phyloP scores from a whole-genome alignment of 2,329 filamentous ascomycete genomes.

The Fusarium palustre region DNA sequence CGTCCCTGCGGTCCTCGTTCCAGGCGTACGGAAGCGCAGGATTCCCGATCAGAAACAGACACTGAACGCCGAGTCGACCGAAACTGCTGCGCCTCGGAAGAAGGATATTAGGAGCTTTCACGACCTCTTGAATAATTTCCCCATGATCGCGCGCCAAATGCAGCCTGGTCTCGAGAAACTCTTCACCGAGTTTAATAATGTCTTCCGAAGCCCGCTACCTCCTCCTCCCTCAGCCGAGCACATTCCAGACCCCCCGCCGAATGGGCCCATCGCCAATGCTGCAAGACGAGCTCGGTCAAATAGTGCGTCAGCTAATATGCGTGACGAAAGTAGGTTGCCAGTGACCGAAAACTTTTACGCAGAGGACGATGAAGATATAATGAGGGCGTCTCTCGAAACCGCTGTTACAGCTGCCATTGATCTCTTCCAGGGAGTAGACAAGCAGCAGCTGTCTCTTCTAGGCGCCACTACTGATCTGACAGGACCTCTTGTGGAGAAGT shows the following conservation, averaged over 20 bases:
- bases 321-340: slow-evolving; percentile 56
- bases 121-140: slow-evolving; percentile 90
- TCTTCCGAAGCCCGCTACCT: slow-evolving; percentile 86
- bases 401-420: slow-evolving; percentile 95
- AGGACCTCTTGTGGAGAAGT: slow-evolving; percentile 87
- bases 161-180: slow-evolving; percentile 88
- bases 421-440: slow-evolving; percentile 94
- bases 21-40: slow-evolving; percentile 55
- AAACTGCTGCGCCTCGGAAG: slow-evolving; percentile 67
- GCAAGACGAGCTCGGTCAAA: slow-evolving; percentile 67
- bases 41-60: slow-evolving; percentile 54
- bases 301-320: slow-evolving; percentile 55
- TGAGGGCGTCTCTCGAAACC: slow-evolving; percentile 89
- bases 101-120: slow-evolving; percentile 93
- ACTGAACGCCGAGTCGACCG: slow-evolving; percentile 55
- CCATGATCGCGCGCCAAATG: slow-evolving; percentile 97
- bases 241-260: slow-evolving; percentile 69
- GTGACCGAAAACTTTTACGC: slow-evolving; percentile 76
- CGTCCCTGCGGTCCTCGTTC: slow-evolving; percentile 70
- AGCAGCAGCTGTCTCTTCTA: slow-evolving; percentile 90
- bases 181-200: slow-evolving; percentile 87
- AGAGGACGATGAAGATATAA: slow-evolving; percentile 90
- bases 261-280: slow-evolving; percentile 66
- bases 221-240: slow-evolving; percentile 73
- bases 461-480: slow-evolving; percentile 95